Evolutionary conservation across 495 filamentous ascomycete genomes (phyloP).

Genomic region (Hypoxylon cercidicola): DNA sequence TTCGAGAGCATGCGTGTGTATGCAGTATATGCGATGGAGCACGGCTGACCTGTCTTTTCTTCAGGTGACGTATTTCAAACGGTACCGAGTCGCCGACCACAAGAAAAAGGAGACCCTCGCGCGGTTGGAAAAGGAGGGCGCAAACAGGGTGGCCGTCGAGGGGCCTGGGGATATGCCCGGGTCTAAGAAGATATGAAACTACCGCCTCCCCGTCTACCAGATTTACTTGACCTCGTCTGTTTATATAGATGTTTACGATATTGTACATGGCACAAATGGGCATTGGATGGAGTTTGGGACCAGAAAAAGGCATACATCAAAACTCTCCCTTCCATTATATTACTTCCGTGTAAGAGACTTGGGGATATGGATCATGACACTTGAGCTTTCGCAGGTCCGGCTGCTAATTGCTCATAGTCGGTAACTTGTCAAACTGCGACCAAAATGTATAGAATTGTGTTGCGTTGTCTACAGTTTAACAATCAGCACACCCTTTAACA

Average conservation of each 20-base stretch:
- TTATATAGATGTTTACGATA: constrained; percentile 9
- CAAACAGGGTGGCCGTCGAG: constrained; percentile 63
- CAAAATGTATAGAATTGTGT: no score
- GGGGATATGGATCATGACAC: neutral
- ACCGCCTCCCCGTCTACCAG: neutral
- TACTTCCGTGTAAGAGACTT: constrained; percentile 5
- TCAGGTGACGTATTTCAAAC: constrained; percentile 97
- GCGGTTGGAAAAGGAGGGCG: constrained; percentile 82
- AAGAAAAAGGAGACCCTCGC: constrained; percentile 83
- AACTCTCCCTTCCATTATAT: constrained; percentile 21
- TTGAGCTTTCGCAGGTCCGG: neutral
- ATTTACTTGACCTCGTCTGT: neutral
- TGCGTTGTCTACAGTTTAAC: no score
- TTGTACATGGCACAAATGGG: constrained; percentile 24
- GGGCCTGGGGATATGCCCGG: constrained; percentile 21
- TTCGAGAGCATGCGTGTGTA: neutral
- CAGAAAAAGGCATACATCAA: constrained; percentile 15
- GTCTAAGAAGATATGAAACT: constrained; percentile 13
- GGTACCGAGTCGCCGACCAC: constrained; percentile 89
- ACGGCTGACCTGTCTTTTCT: constrained; percentile 2
- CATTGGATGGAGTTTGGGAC: constrained; percentile 24
- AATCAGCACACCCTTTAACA: no score
- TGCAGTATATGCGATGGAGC: neutral
- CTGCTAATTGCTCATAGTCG: no score
- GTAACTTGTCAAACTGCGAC: no score